These are phyloP conservation scores for Diaporthe destruens DNA, from an alignment of 2,329 filamentous ascomycete species.

Conservation along the genomic window DNA sequence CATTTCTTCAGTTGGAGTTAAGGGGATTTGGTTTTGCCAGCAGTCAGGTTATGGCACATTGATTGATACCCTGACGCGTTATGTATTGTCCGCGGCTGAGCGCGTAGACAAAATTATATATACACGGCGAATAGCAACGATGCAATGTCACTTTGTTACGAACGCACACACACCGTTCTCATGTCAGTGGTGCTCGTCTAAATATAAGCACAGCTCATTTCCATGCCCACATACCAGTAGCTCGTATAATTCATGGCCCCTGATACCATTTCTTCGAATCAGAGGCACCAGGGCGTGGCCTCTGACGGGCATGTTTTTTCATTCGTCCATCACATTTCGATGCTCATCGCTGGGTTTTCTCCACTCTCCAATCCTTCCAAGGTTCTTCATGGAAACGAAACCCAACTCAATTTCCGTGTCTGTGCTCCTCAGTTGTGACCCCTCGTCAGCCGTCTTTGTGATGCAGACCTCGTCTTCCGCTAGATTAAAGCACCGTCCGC, in stretches of 20 bases:
- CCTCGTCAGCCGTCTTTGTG: not conserved
- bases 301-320: too few species aligned
- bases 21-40: not conserved
- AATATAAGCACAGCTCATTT: not conserved
- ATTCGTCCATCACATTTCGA: not conserved
- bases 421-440: not conserved
- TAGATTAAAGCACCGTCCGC: not conserved
- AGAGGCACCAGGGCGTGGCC: too few species aligned
- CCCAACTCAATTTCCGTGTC: constrained; percentile 12
- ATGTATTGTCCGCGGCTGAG: constrained; percentile 17
- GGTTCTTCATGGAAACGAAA: not conserved
- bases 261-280: too few species aligned
- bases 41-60: constrained; percentile 28
- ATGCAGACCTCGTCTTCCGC: constrained; percentile 5
- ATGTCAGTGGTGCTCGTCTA: not conserved
- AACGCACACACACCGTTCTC: not conserved
- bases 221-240: not conserved
- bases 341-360: not conserved
- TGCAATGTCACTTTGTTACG: not conserved
- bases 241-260: not conserved
- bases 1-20: constrained; percentile 11
- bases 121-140: constrained; percentile 19
- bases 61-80: constrained; percentile 37
- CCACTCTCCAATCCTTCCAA: not conserved
- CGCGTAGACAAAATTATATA: constrained; percentile 5